These are phyloP conservation scores for Penicillium paradoxum DNA, from an alignment of 495 filamentous ascomycete species.

Conservation along the genomic window DNA sequence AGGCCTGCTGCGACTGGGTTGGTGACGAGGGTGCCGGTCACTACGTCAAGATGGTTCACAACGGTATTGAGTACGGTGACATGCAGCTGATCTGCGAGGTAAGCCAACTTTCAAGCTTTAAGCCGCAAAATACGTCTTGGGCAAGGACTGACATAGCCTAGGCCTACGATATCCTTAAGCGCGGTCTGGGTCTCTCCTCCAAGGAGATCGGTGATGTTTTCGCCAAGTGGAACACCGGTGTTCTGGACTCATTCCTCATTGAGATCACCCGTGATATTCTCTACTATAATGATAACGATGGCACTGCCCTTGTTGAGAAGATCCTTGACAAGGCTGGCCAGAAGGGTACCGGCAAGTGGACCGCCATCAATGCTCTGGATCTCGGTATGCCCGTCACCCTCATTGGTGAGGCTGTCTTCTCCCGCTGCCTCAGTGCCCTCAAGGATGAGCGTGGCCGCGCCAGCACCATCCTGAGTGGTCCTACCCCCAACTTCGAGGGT, in stretches of 20 bases:
- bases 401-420: conserved; percentile 94
- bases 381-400: conserved; percentile 98
- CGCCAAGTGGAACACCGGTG: conserved; percentile 95
- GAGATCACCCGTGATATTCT: conserved; percentile 98
- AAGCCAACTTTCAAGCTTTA: conserved; percentile 8
- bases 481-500: conserved; percentile 73
- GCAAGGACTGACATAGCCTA: conserved; percentile 27
- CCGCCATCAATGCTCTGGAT: conserved; percentile 96
- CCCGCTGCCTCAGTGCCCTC: conserved; percentile 87
- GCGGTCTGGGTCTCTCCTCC: conserved; percentile 74
- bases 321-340: conserved; percentile 98
- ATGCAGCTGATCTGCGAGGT: conserved; percentile 99
- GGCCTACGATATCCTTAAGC: conserved; percentile 99
- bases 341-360: conserved; percentile 99
- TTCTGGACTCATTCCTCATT: conserved; percentile 98
- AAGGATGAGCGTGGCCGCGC: conserved; percentile 91
- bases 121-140: not conserved
- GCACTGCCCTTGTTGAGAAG: conserved; percentile 88
- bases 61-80: conserved; percentile 99
- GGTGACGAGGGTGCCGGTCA: conserved; percentile 98
- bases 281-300: conserved; percentile 94
- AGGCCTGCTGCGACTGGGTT: conserved; percentile 99
- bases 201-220: conserved; percentile 96
- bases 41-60: conserved; percentile 99
- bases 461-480: conserved; percentile 70